Base-by-base conservation (phyloP, 768 basidiomycete genomes). In the Cyathus striatus region DNA sequence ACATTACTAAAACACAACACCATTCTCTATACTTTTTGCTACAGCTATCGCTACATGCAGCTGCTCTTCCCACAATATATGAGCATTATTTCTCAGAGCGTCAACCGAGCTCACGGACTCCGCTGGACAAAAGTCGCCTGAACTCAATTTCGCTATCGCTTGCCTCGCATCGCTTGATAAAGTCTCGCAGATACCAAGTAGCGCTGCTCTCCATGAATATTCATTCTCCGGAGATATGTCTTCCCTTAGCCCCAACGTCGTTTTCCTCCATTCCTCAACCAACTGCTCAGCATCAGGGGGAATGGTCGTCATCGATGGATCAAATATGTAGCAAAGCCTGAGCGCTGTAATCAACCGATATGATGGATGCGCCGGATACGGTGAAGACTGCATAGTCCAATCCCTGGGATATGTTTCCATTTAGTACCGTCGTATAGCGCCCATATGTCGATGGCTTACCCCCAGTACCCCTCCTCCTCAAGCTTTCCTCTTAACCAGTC, bases 331-430 rank as follows among this genome's bases (percentile, higher is more conserved):
- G 56, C 83, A 72, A 25, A 94, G 66, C 41, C 86, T 75, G 53
- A 96, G 65, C 7, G 83, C 76, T 20, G 78, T 69, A 47, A 91
- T 77, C 43, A 94, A 61, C 12, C 89, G 78, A 63, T 83, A 93
- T 1, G 90, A 95, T 1, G 90, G 89, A 50, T 85, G 75, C 10
- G 81, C 79, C 13, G 83, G 75, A 3, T 56, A 52, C 9, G 83
- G 80, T 2, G 68, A 64, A 7, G 66, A 65, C 50, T 92, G 80
- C 20, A 95, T 60, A 1, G 81, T 86, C 84, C 90, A 94, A 44
- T 90, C 79, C 21, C 93, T 94, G 57, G 27, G 30, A 22, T 35
- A 38, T 38, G 24, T 24, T 22, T 43, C 23, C 39, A 30, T 35
- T 32, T 46, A 42, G 17, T 23, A 34, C 24, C 40, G 34, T 5